Evolutionary conservation across 139 green algal species (phyloP), one percentile per base, ranked within the genome.

Genomic region (Chlorella vulgaris): DNA sequence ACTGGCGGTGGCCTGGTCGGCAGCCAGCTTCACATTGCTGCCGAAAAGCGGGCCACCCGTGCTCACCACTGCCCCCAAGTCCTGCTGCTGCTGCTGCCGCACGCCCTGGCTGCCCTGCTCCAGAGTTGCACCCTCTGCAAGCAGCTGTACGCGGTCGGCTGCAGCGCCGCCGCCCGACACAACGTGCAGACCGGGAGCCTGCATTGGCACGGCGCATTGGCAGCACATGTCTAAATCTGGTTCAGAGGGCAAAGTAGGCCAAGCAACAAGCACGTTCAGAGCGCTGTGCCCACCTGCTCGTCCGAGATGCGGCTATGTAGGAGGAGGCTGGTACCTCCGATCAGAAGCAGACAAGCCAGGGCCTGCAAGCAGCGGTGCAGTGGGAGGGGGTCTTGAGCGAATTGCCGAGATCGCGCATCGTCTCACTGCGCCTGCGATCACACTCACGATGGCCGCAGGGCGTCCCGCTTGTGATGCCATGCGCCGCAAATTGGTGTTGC

Each of bases 241-340:
- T 15, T 24, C 13, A 10, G 47, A 55, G 15, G 15, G 10, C 13
- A 55, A 8, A 8, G 55, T 31, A 21, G 18, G 28, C 18, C 55
- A 65, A 65, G 22, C 5, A 31, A 21, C 55, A 65, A 19, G 31
- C 7, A 26, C 22, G 19, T 26, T 4, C 39, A 10, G 3, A 2
- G 3, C 31, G 29, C 3, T 22, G 60, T 22, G 26, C 31, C 7
- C 76, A 80, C 74, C 76, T 81, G 55, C 31, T 42, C 42, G 10
- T 65, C 61, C 2, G 76, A 51, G 0, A 74, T 47, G 43, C 62
- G 22, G 7, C 28, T 67, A 42, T 81, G 62, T 15, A 81, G 42
- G 10, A 81, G 28, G 15, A 67, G 7, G 29, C 42, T 47, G 33
- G 42, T 74, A 7, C 62, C 76, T n/a, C 28, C 76, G 22, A 81